Evolutionary conservation across 495 filamentous ascomycete genomes (phyloP).

Genomic region (Xylaria acuta): DNA sequence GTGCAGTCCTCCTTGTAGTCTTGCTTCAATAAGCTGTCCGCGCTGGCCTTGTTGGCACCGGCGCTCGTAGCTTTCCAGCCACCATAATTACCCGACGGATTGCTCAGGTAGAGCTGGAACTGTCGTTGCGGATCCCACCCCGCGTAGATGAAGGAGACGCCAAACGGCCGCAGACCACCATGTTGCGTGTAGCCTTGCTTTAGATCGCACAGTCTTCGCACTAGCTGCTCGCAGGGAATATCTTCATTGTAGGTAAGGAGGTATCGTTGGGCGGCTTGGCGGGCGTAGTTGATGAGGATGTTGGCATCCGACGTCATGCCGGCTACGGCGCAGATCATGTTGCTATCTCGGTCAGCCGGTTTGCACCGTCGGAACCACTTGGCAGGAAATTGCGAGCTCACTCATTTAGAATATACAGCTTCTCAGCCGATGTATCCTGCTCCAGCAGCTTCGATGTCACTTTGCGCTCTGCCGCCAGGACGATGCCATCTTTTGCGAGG

Average conservation of each 20-base stretch:
- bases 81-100: conserved; percentile 99
- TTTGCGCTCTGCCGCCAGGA: conserved; percentile 98
- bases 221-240: conserved; percentile 98
- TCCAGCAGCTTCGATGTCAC: conserved; percentile 99
- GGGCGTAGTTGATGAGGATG: conserved; percentile 99
- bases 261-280: conserved; percentile 93
- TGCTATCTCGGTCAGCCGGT: conserved; percentile 60
- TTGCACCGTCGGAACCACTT: not conserved
- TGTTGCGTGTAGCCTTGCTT: conserved; percentile 99
- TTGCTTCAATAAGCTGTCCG: conserved; percentile 97
- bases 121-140: conserved; percentile 93
- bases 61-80: conserved; percentile 99
- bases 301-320: conserved; percentile 99
- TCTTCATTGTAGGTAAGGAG: conserved; percentile 99
- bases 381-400: conserved; percentile 51
- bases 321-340: conserved; percentile 99
- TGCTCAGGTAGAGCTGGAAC: conserved; percentile 99
- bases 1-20: conserved; percentile 98
- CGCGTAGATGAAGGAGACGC: conserved; percentile 99
- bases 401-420: conserved; percentile 99
- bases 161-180: conserved; percentile 95
- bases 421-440: conserved; percentile 99
- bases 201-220: conserved; percentile 93
- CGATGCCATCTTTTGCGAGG: conserved; percentile 96
- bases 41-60: conserved; percentile 96